Percentiles rank a stretch among this genome's conserved stretches.
Evolutionary conservation across 352 stramenopile genomes (phyloP).

Genomic region (Phytophthora nicotianae): DNA sequence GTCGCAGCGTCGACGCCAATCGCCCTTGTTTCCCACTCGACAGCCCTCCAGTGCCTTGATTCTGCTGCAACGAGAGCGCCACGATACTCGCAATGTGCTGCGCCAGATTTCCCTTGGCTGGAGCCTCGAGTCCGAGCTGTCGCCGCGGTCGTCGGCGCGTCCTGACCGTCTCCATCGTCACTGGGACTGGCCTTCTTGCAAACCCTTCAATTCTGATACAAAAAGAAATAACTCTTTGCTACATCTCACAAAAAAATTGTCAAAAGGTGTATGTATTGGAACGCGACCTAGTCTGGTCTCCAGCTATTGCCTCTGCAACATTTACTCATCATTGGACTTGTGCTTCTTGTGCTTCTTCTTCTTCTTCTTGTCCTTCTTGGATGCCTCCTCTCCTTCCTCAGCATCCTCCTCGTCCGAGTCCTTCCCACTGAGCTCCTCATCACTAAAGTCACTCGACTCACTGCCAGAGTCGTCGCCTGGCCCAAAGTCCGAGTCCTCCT

Average conservation of each 20-base stretch:
- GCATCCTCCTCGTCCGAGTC: slow-evolving; percentile 66
- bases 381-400: slow-evolving; percentile 46
- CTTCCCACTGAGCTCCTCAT: slow-evolving; percentile 80
- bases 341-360: slow-evolving; percentile 76
- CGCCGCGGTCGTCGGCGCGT: slow-evolving; percentile 10
- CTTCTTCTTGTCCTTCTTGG: slow-evolving; percentile 68
- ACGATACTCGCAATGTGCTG: slow-evolving; percentile 32
- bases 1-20: slow-evolving; percentile 34
- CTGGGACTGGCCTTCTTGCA: slow-evolving; percentile 16
- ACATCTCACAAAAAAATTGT: too few species aligned
- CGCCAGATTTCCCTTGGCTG: slow-evolving; percentile 19
- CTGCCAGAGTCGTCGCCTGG: slow-evolving; percentile 65
- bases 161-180: slow-evolving; percentile 4
- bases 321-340: slow-evolving; percentile 40
- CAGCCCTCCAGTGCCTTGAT: background rate
- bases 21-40: slow-evolving; percentile 12
- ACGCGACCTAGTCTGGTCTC: slow-evolving; percentile 2
- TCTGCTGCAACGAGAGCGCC: slow-evolving; percentile 33
- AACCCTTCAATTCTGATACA: slow-evolving; percentile 11
- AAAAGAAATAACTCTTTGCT: too few species aligned
- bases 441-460: slow-evolving; percentile 83
- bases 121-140: slow-evolving; percentile 26
- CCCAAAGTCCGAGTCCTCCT: slow-evolving; percentile 94
- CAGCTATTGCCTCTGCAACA: slow-evolving; percentile 2
- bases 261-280: slow-evolving; percentile 17